These are phyloP conservation scores for Penicillium vulpinum DNA, from an alignment of 2,329 filamentous ascomycete genomes.

Conservation along the genomic window DNA sequence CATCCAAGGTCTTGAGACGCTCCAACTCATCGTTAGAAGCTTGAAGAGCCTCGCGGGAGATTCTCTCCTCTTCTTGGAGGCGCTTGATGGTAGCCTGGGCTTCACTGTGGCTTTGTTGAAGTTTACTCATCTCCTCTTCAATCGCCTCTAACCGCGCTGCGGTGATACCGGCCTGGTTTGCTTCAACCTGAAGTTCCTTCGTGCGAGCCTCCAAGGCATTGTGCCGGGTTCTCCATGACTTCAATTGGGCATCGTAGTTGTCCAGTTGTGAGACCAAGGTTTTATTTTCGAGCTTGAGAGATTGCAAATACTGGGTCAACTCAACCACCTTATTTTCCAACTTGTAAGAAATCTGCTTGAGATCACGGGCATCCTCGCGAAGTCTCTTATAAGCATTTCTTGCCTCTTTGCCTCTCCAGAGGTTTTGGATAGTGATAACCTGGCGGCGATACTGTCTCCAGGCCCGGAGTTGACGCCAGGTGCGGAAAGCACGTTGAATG, in stretches of 20 bases:
- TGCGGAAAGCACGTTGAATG: slow-evolving; percentile 89
- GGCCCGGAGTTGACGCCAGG: slow-evolving; percentile 70
- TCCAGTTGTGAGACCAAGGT: slow-evolving; percentile 81
- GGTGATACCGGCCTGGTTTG: slow-evolving; percentile 95
- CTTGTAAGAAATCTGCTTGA: slow-evolving; percentile 99
- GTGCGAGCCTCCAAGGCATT: slow-evolving; percentile 85
- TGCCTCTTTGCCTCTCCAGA: slow-evolving; percentile 85
- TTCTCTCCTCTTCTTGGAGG: slow-evolving; percentile 90
- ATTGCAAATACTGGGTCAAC: slow-evolving; percentile 87
- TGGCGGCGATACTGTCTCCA: slow-evolving; percentile 92
- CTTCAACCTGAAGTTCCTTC: slow-evolving; percentile 93
- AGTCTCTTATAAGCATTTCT: slow-evolving; percentile 84
- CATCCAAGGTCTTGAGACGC: slow-evolving; percentile 70
- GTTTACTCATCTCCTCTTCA: slow-evolving; percentile 92
- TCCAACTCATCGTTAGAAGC: slow-evolving; percentile 79
- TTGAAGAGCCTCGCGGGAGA: slow-evolving; percentile 78
- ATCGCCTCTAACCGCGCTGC: slow-evolving; percentile 85
- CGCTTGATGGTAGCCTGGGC: slow-evolving; percentile 87
- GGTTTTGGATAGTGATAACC: slow-evolving; percentile 82
- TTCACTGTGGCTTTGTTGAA: slow-evolving; percentile 87
- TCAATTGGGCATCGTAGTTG: slow-evolving; percentile 93
- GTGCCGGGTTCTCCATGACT: slow-evolving; percentile 91
- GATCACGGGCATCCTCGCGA: slow-evolving; percentile 92
- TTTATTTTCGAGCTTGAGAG: slow-evolving; percentile 95
- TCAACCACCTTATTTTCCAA: slow-evolving; percentile 99